phyloP scores from a whole-genome alignment of 1,139 yeast species.

The Maudiozyma humilis region DNA sequence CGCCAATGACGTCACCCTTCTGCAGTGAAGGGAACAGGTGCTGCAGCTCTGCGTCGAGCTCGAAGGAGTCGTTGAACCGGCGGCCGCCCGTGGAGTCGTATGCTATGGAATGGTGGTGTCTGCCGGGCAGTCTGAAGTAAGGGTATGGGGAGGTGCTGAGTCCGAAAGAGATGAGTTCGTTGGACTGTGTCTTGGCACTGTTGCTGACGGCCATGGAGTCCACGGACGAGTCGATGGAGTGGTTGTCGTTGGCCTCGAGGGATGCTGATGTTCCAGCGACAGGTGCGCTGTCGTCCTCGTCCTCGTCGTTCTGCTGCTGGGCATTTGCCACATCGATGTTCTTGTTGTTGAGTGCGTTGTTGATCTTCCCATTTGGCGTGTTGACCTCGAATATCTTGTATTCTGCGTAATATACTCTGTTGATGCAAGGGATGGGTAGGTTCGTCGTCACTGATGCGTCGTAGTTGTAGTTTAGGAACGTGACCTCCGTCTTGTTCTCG shows the following conservation, averaged over 20 bases:
- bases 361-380: slow-evolving; percentile 44
- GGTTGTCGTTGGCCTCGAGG: not conserved
- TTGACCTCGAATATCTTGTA: slow-evolving; percentile 48
- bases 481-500: slow-evolving; percentile 66
- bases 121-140: slow-evolving; percentile 68
- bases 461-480: slow-evolving; percentile 57
- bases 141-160: slow-evolving; percentile 87
- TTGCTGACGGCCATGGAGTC: not conserved
- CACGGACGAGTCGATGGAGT: not conserved
- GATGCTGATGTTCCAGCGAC: not conserved
- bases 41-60: slow-evolving; percentile 41
- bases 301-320: not conserved
- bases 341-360: slow-evolving; percentile 20
- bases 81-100: slow-evolving; percentile 80
- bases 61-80: slow-evolving; percentile 71
- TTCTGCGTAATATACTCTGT: slow-evolving; percentile 88
- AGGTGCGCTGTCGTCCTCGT: not conserved
- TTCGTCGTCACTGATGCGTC: slow-evolving; percentile 79
- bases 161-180: slow-evolving; percentile 59
- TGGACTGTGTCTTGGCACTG: slow-evolving; percentile 9
- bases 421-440: slow-evolving; percentile 75
- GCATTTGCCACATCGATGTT: slow-evolving; percentile 18
- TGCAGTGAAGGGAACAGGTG: slow-evolving; percentile 67
- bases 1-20: slow-evolving; percentile 61
- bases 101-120: slow-evolving; percentile 71